Evolutionary conservation across 495 filamentous ascomycete genomes (phyloP).

Genomic region (Acidomyces sp.): DNA sequence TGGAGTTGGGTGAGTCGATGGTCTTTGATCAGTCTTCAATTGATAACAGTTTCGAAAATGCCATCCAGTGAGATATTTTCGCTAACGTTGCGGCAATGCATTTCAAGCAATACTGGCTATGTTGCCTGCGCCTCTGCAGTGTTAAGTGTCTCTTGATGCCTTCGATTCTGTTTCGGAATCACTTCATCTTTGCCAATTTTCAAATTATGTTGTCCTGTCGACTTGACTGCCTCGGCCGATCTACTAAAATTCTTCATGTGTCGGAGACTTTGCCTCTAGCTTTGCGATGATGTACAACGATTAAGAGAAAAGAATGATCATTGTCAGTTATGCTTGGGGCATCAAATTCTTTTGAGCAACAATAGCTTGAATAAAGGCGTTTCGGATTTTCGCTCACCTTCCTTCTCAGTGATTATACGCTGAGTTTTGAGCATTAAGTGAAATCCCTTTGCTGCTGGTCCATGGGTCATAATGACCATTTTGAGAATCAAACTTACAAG

Average conservation of each 20-base stretch:
- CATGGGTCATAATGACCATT: no score
- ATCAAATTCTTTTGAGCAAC: slow-evolving; percentile 6
- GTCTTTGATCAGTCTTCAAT: background rate
- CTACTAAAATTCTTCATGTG: background rate
- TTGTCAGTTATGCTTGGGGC: background rate
- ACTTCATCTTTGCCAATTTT: slow-evolving; percentile 47
- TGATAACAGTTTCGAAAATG: slow-evolving; percentile 33
- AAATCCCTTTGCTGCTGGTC: no score
- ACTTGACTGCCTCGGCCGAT: background rate
- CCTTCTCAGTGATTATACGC: slow-evolving; percentile 2
- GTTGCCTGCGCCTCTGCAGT: slow-evolving; percentile 22
- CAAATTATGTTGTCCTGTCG: slow-evolving; percentile 38
- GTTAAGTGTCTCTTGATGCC: slow-evolving; percentile 14
- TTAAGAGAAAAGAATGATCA: background rate
- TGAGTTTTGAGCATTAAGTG: slow-evolving; percentile 6
- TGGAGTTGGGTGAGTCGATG: no score
- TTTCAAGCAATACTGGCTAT: slow-evolving; percentile 44
- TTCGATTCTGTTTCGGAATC: slow-evolving; percentile 36
- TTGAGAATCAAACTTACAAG: background rate
- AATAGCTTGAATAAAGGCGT: slow-evolving; percentile 3
- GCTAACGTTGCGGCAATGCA: slow-evolving; percentile 38
- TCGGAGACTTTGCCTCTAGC: slow-evolving; percentile 2
- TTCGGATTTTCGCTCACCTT: slow-evolving; percentile 1
- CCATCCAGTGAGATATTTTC: slow-evolving; percentile 37
- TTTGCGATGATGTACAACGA: slow-evolving; percentile 1